Base-by-base conservation (phyloP, 257 asterid genomes). In the Scutellaria galericulata region DNA sequence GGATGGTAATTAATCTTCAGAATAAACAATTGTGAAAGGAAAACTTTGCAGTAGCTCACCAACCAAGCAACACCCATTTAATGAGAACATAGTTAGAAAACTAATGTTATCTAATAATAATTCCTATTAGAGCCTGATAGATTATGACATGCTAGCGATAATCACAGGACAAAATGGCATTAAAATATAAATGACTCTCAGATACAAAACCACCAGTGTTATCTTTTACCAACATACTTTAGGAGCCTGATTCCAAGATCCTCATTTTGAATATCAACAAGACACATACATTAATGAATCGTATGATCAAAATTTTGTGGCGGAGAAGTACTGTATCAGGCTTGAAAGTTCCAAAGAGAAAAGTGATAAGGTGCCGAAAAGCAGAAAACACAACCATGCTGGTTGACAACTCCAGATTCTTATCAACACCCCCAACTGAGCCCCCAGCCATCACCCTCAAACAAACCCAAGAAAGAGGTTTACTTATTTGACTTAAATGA, bases 1-100 rank as follows among this genome's bases (percentile, higher is more conserved):
- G 39, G 52, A 48, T 60, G 56, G 57, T 69, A 41, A 68, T 76
- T 68, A 54, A 70, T n/a, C 62, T 61, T 73, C 61, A 24, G 62
- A 60, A 62, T 73, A 10, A 71, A 72, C 20, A 63, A 41, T 14
- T 3, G 51, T 56, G 44, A 55, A 62, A 42, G 41, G 18, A 64
- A 63, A 70, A 2, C 13, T 3, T 46, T 68, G 55, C 64, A 37
- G 65, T 8, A 51, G 47, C 57, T 56, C 50, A 8, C 45, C 55
- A 15, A 67, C 58, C 60, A 74, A 27, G 76, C 77, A 47, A 76
- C 7, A 22, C 7, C 31, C 60, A 66, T 51, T 39, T 15, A 60
- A 44, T 14, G 22, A 50, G 39, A 71, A 22, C 57, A 53, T 47
- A 63, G 51, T 53, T 65, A 59, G 13, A 55, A 58, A 40, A 68